Base-by-base conservation (phyloP, 768 basidiomycete species). In the Calocera viscosa region DNA sequence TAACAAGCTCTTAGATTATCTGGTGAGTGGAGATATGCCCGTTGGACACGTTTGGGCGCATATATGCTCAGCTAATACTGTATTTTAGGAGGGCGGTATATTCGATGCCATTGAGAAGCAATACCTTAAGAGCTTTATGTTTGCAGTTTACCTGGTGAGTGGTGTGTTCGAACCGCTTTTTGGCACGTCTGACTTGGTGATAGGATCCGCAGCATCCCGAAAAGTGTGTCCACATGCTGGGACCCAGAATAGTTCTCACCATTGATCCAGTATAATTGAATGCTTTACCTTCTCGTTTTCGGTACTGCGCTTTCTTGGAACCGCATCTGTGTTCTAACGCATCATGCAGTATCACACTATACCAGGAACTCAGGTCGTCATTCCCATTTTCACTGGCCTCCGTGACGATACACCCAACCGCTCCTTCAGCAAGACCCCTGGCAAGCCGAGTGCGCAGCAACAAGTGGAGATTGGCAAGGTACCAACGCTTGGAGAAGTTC, bases 261-360 rank as follows among this genome's bases (percentile, higher is more conserved):
- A n/a, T 12, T n/a, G 1, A 34, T 28, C 22, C 32, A 93, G 91
- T 76, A 88, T 93, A 66, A 82, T 92, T 24, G 91, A 93, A 74
- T 87, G 91, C 16, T 93, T 91, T 72, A 91, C 89, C 0, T 93
- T 93, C 77, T 89, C 91, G 72, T 91, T 93, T 72, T 82, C 85
- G 70, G 89, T 88, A 70, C 68, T 77, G n/a, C 17, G 2, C n/a
- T 1, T 24, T 19, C 66, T 30, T 38, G 39, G 2, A 12, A 11
- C 32, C 38, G 14, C 38, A 34, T 28, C 49, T 16, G 14, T 17
- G 34, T 41, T 3, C 32, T 47, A 66, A 30, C 22, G 47, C n/a
- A n/a, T n/a, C n/a, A 40, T 1, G 64, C 66, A 92, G 91, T 93
- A 93, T 73, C 81, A 86, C 72, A 80, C 78, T 22, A 73, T 88